Evolutionary conservation across 2,329 filamentous ascomycete genomes (phyloP).

Genomic region (Phoma sp.): DNA sequence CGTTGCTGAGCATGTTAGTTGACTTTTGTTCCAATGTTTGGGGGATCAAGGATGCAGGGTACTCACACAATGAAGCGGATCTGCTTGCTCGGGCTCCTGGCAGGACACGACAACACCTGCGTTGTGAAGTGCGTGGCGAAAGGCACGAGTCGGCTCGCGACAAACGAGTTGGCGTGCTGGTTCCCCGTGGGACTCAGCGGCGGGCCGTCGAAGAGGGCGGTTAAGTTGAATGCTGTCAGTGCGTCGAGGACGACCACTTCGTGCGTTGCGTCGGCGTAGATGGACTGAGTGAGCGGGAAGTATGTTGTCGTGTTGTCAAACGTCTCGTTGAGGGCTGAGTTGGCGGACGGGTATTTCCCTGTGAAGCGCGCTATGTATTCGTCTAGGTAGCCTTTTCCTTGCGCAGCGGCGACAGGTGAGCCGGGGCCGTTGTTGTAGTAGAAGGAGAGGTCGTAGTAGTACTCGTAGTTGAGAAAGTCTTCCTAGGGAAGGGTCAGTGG

Average conservation of each 20-base stretch:
- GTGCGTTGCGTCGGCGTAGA: constrained; percentile 53
- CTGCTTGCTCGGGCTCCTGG: constrained; percentile 31
- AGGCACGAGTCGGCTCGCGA: constrained; percentile 37
- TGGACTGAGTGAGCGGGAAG: constrained; percentile 54
- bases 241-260: constrained; percentile 48
- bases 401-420: constrained; percentile 39
- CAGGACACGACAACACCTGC: constrained; percentile 35
- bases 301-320: constrained; percentile 52
- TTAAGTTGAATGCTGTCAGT: constrained; percentile 41
- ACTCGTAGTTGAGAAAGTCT: constrained; percentile 54
- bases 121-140: constrained; percentile 42
- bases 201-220: constrained; percentile 36
- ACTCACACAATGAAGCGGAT: constrained; percentile 40
- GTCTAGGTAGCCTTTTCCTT: constrained; percentile 42
- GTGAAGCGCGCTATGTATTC: constrained; percentile 41
- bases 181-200: constrained; percentile 29
- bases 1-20: constrained; percentile 24
- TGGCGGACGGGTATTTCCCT: constrained; percentile 26
- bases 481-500: constrained; percentile 19
- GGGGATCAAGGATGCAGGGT: not conserved
- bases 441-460: constrained; percentile 53
- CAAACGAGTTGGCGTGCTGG: constrained; percentile 30
- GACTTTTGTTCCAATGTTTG: not conserved
- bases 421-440: constrained; percentile 44
- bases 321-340: constrained; percentile 33